A percentile compares a stretch with the other conserved stretches of the same genome.
Conservation (phyloP, 2,329 filamentous ascomycete species). For the Macrophomina phaseolina region DNA sequence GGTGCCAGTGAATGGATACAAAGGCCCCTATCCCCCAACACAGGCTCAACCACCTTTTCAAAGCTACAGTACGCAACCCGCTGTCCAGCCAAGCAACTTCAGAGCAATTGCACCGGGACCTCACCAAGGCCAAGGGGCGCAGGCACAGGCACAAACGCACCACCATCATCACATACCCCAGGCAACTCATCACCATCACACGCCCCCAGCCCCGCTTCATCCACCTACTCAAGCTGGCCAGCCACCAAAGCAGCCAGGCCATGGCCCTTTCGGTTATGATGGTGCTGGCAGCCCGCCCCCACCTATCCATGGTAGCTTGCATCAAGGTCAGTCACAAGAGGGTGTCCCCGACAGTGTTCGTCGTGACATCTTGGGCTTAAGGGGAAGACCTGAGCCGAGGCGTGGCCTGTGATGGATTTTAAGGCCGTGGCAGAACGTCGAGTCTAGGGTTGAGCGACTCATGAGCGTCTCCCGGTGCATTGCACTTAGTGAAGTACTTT, state of each 20-base stretch:
- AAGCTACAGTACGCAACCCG: neutral
- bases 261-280: conserved; percentile 21
- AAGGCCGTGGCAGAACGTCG: neutral
- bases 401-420: conserved; percentile 7
- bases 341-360: conserved; percentile 20
- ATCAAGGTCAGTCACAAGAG: neutral
- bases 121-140: conserved; percentile 2
- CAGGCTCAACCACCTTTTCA: conserved; percentile 17
- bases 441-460: neutral
- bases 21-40: conserved; percentile 18
- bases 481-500: neutral
- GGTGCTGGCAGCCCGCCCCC: conserved; percentile 18
- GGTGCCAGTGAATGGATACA: conserved; percentile 16
- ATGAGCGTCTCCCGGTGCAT: neutral
- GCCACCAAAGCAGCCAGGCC: neutral
- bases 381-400: conserved; percentile 17
- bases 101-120: conserved; percentile 24
- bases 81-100: conserved; percentile 11
- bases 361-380: conserved; percentile 22
- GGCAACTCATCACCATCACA: conserved; percentile 13
- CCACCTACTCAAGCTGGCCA: conserved; percentile 11
- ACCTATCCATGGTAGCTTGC: neutral
- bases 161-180: conserved; percentile 26
- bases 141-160: conserved; percentile 14
- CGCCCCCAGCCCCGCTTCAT: conserved; percentile 1